Base-by-base conservation (phyloP, 768 basidiomycete genomes). In the Hortiboletus campestris region DNA sequence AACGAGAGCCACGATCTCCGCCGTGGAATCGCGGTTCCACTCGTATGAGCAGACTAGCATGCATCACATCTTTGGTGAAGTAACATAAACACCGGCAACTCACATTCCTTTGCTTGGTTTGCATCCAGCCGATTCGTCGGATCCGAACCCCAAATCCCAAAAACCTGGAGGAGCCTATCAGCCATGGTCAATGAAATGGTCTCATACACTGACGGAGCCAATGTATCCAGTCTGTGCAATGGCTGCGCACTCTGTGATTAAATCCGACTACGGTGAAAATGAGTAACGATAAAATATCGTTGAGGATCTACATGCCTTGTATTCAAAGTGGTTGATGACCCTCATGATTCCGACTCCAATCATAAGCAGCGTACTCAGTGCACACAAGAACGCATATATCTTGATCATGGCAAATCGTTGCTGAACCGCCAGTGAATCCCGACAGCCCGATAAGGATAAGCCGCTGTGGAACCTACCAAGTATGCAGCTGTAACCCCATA, bases 21-120 rank as follows among this genome's bases (percentile, higher is more conserved):
- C 74, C 83, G 84, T 86, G 1, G 89, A 89, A 56, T 83, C 82
- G 38, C 76, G 83, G 58, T 72, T 75, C 83, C 85, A 94, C 9
- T 75, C 74, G 25, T 65, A 58, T 9, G 72, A 72, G 67, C 92
- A 94, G 75, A 81, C 91, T 92, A 63, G 48, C 16, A 19, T 11
- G 57, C 8, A 54, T 67, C 47, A 72, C 51, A 46, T 41, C 20
- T 25, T 32, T 35, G 4, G 28, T 25, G 19, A 17, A 3, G 9
- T 8, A 42, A 19, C n/a, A 45, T 4, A 19, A 25, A 39, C 9
- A 45, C 55, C 0, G 14, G 25, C 13, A 25, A 62, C 82, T 64
- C 49, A 88, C 86, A 85, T 13, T 40, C 44, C 5, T 34, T 32
- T 0, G 86, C 84, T 16, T 84, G 77, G 0, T 13, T n/a, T 4